Percentiles rank a stretch among this genome's conserved stretches.
phyloP scores from a whole-genome alignment of 306 rosid species.

The Prunus davidiana region DNA sequence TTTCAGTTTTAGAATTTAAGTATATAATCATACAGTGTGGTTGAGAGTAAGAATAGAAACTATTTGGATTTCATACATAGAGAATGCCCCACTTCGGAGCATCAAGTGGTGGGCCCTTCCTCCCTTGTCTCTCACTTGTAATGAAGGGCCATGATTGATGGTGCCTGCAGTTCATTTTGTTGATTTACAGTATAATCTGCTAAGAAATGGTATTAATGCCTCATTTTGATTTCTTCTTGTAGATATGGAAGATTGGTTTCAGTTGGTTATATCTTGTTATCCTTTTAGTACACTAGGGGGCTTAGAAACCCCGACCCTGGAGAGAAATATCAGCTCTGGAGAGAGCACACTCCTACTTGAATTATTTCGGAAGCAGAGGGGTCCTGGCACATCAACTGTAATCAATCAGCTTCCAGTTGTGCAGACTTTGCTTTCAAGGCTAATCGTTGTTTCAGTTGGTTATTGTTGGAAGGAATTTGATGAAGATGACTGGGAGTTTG shows the following conservation, averaged over 20 bases:
- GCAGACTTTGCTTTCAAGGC: slow-evolving; percentile 78
- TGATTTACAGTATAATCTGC: slow-evolving; percentile 13
- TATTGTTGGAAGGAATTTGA: slow-evolving; percentile 82
- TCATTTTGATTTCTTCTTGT: slow-evolving; percentile 30
- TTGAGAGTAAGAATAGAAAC: not conserved
- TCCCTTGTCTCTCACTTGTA: not conserved
- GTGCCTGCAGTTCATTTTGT: slow-evolving; percentile 16
- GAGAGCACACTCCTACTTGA: slow-evolving; percentile 67
- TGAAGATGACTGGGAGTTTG: slow-evolving; percentile 89
- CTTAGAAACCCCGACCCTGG: slow-evolving; percentile 47
- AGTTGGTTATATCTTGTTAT: slow-evolving; percentile 76
- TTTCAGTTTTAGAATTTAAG: not conserved
- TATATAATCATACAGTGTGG: not conserved
- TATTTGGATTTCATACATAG: not conserved
- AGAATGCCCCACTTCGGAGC: not conserved
- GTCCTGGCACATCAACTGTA: slow-evolving; percentile 48
- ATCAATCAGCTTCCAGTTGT: slow-evolving; percentile 62
- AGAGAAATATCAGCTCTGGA: slow-evolving; percentile 49
- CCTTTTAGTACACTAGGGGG: slow-evolving; percentile 60
- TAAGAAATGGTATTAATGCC: slow-evolving; percentile 17
- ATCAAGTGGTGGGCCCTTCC: not conserved
- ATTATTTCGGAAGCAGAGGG: slow-evolving; percentile 79
- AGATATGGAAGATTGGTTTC: slow-evolving; percentile 91
- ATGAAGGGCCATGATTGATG: slow-evolving; percentile 7
- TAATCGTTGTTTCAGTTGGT: slow-evolving; percentile 75